Evolutionary conservation across 2,329 filamentous ascomycete species (phyloP).

Genomic region (Aspergillus viridinutans): DNA sequence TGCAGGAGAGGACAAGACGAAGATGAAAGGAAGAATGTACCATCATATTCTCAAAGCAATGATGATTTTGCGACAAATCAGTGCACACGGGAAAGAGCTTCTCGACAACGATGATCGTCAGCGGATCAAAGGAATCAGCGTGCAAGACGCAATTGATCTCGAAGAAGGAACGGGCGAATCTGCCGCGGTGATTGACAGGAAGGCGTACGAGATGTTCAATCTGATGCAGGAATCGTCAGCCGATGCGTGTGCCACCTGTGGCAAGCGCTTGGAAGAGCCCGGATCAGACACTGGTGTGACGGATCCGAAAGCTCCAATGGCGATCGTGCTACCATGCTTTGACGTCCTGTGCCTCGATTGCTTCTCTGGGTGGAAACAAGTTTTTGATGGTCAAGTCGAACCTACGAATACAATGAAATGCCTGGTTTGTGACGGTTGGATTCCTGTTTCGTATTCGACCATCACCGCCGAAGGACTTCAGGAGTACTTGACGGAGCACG

Average conservation of each 20-base stretch:
- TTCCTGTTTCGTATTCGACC: slow-evolving; percentile 62
- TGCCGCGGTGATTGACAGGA: slow-evolving; percentile 58
- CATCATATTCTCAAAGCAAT: slow-evolving; percentile 92
- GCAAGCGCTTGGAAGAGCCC: slow-evolving; percentile 54
- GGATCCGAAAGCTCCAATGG: slow-evolving; percentile 52
- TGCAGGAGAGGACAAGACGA: slow-evolving; percentile 59
- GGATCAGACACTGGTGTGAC: slow-evolving; percentile 54
- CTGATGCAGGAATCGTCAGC: slow-evolving; percentile 78
- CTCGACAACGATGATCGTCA: slow-evolving; percentile 79
- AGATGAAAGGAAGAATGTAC: slow-evolving; percentile 79
- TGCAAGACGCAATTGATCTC: slow-evolving; percentile 81
- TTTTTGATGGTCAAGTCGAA: slow-evolving; percentile 45
- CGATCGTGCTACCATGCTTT: slow-evolving; percentile 77
- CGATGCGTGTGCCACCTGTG: slow-evolving; percentile 69
- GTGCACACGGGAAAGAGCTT: slow-evolving; percentile 89
- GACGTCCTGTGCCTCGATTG: slow-evolving; percentile 79
- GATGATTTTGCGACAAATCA: slow-evolving; percentile 80
- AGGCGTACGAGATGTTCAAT: slow-evolving; percentile 80
- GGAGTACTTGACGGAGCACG: slow-evolving; percentile 52
- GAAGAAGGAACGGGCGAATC: slow-evolving; percentile 67
- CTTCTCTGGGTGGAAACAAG: slow-evolving; percentile 56
- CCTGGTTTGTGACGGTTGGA: slow-evolving; percentile 61
- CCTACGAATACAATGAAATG: slow-evolving; percentile 52
- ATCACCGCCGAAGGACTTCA: slow-evolving; percentile 59
- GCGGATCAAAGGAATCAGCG: slow-evolving; percentile 74